Percentiles rank a stretch among this genome's conserved stretches.
Conservation (phyloP, 2,329 filamentous ascomycete genomes). For the Metarhizium sp. region DNA sequence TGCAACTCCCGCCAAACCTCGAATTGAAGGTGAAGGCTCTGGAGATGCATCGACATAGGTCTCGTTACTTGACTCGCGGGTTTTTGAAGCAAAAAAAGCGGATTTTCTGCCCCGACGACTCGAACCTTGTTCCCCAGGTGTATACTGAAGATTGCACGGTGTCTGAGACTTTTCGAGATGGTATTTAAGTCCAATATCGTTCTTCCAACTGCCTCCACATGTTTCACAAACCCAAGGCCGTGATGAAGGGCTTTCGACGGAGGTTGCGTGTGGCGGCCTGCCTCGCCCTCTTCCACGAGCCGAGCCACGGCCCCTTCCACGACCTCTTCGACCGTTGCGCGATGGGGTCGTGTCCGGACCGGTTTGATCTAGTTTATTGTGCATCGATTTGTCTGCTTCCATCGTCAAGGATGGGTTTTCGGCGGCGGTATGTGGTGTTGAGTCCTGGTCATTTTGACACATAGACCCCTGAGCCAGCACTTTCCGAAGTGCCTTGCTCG, state of each 20-base stretch:
- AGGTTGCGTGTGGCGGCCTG: constrained; percentile 7
- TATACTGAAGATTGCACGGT: constrained; percentile 39
- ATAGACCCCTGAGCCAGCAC: background rate
- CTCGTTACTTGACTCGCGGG: background rate
- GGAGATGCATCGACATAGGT: background rate
- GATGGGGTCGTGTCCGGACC: background rate
- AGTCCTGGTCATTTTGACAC: background rate
- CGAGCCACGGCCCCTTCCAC: constrained; percentile 7
- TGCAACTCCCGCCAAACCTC: background rate
- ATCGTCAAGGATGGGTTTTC: background rate
- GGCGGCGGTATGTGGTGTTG: background rate
- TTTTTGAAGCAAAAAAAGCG: background rate
- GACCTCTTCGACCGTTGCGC: background rate
- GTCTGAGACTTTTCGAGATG: constrained; percentile 46
- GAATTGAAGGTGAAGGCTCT: background rate
- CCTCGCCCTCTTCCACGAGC: constrained; percentile 8
- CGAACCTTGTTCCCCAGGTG: constrained; percentile 5
- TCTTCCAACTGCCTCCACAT: constrained; percentile 48
- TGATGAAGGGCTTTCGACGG: constrained; percentile 7
- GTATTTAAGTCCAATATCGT: constrained; percentile 48
- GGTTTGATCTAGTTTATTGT: background rate
- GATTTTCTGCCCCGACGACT: constrained; percentile 11
- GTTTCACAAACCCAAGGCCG: constrained; percentile 38
- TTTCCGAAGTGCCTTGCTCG: constrained; percentile 1
- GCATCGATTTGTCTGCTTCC: background rate